phyloP scores from a whole-genome alignment of 306 rosid genomes.

The Carpinus viminea region DNA sequence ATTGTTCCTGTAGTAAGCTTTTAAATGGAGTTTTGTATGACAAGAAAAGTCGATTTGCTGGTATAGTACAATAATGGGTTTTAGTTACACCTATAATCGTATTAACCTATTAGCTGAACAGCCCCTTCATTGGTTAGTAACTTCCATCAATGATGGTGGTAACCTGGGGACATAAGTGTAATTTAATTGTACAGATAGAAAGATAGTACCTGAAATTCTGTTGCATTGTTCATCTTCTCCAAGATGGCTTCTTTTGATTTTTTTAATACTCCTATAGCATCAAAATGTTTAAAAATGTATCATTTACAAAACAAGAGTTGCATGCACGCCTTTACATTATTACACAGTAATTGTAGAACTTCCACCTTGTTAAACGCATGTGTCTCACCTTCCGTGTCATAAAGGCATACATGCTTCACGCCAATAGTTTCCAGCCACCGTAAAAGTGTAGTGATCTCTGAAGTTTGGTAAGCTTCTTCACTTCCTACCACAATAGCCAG shows the following conservation, averaged over 20 bases:
- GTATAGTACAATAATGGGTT: not conserved
- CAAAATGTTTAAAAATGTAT: slow-evolving; percentile 21
- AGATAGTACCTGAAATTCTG: slow-evolving; percentile 49
- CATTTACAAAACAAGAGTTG: not conserved
- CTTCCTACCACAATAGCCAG: slow-evolving; percentile 85
- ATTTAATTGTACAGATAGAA: not conserved
- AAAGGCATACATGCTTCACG: slow-evolving; percentile 70
- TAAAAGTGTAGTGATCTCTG: slow-evolving; percentile 61
- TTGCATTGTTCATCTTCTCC: slow-evolving; percentile 47
- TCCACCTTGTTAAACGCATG: slow-evolving; percentile 16
- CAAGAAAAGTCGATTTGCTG: not conserved
- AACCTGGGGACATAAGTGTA: not conserved
- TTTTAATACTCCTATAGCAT: slow-evolving; percentile 67
- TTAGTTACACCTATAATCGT: not conserved
- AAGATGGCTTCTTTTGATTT: slow-evolving; percentile 61
- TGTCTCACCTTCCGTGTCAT: slow-evolving; percentile 73
- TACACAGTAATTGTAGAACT: slow-evolving; percentile 19
- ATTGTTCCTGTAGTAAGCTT: not conserved
- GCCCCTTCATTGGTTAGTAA: not conserved
- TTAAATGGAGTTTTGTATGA: not conserved
- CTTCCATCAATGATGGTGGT: not conserved
- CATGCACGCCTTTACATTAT: not conserved
- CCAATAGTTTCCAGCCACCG: slow-evolving; percentile 70
- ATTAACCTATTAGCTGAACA: not conserved
- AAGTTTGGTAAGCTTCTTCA: slow-evolving; percentile 68